Conservation (phyloP, 768 basidiomycete genomes). For the Myochromella boudieri region DNA sequence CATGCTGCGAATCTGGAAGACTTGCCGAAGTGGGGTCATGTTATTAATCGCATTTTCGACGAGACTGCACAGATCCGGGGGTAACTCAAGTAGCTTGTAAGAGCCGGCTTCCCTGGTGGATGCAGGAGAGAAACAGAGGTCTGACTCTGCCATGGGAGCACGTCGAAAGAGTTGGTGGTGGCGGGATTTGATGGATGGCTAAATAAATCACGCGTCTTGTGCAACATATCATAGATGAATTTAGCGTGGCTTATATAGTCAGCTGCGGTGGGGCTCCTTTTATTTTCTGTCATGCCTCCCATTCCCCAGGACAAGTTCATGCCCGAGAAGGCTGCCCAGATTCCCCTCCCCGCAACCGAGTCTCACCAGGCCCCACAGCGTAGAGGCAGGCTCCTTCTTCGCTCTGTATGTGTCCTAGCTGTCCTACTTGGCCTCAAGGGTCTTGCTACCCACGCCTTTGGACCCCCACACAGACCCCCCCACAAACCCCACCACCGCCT, state of each 20-base stretch:
- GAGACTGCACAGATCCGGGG: constrained; percentile 62
- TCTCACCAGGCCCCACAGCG: not conserved
- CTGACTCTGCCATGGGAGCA: constrained; percentile 42
- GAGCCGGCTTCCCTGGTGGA: constrained; percentile 47
- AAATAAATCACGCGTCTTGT: not conserved
- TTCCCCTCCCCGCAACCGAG: constrained; percentile 10
- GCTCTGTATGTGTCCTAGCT: constrained; percentile 6
- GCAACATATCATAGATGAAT: no score
- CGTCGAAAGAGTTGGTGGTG: no score
- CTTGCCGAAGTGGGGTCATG: constrained; percentile 29
- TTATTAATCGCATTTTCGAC: constrained; percentile 52
- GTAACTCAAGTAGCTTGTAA: constrained; percentile 75
- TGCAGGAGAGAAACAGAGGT: constrained; percentile 52
- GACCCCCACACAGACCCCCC: not conserved
- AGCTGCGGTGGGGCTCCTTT: no score
- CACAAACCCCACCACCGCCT: constrained; percentile 6
- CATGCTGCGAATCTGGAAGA: constrained; percentile 18
- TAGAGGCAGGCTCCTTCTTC: constrained; percentile 12
- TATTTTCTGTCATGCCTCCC: constrained; percentile 14
- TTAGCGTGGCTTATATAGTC: no score
- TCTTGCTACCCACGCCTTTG: not conserved
- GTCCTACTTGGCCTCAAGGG: constrained; percentile 10
- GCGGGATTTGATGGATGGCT: no score
- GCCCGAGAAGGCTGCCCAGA: constrained; percentile 10
- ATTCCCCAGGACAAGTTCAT: constrained; percentile 17